A percentile compares a stretch with the other conserved stretches of the same genome.
phyloP scores from a whole-genome alignment of 1,284 basidiomycete species.

The Fomitopsis betulina region DNA sequence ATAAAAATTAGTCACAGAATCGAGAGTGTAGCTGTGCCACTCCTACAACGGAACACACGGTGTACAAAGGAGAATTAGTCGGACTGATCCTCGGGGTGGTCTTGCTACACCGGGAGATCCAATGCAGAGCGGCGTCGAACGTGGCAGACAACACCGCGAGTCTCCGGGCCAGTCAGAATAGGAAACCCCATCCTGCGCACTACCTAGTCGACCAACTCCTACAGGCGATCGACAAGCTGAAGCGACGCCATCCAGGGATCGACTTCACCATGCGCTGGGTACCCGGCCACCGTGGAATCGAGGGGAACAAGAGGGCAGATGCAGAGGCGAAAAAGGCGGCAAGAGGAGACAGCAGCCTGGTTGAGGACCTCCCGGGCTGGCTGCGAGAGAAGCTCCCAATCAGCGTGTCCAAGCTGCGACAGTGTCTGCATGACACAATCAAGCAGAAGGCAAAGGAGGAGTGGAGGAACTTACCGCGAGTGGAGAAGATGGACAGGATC shows the following conservation, averaged over 20 bases:
- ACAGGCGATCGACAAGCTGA: neutral
- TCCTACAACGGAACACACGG: too few species aligned
- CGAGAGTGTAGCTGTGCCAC: too few species aligned
- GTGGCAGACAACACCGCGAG: slow-evolving; percentile 11
- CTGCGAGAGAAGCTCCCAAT: neutral
- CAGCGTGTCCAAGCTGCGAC: neutral
- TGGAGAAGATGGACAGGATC: neutral
- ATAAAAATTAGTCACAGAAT: too few species aligned
- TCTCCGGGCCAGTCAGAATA: slow-evolving; percentile 1
- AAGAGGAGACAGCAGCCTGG: slow-evolving; percentile 1
- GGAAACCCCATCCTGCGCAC: slow-evolving; percentile 1
- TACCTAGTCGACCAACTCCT: slow-evolving; percentile 13
- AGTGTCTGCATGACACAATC: neutral
- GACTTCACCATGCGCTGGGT: slow-evolving; percentile 11
- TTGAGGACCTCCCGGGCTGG: slow-evolving; percentile 4
- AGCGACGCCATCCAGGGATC: slow-evolving; percentile 2
- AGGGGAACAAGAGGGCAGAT: slow-evolving; percentile 19
- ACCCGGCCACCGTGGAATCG: slow-evolving; percentile 15
- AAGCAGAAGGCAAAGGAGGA: neutral
- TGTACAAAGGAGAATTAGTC: slow-evolving; percentile 27
- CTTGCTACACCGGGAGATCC: neutral
- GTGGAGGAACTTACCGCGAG: too few species aligned
- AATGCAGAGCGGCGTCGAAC: neutral
- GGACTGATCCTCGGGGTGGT: slow-evolving; percentile 15
- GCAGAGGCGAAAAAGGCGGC: slow-evolving; percentile 15